Base-by-base conservation (phyloP, 192 early-diverging fungal genomes). In the Dissophora ornata region DNA sequence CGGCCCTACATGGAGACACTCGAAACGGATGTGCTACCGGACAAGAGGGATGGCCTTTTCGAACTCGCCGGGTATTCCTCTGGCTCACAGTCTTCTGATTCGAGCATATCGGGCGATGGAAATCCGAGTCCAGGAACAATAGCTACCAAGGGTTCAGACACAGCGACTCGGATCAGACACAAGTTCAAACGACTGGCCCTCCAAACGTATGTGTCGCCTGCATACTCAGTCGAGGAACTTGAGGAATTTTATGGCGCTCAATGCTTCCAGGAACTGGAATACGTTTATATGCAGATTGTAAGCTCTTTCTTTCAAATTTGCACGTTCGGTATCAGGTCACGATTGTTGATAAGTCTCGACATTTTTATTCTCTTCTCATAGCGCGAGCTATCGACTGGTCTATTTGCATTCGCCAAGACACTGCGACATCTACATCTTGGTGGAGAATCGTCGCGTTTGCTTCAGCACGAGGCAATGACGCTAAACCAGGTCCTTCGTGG, bases 321-420 rank as follows among this genome's bases (percentile, higher is more conserved):
- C 30, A 18, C 51, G 24, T 62, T 25, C 25, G 28, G 26, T 41
- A 33, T 4, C 21, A 11, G 16, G 5, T 18, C n/a, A 40, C 34
- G 4, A 33, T 33, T 49, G 33, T n/a, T 49, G 13, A 33, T 25
- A 32, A 8, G 9, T 19, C 4, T 30, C 11, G 40, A 3, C 4
- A n/a, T 3, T 49, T 12, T 26, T 30, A 21, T 13, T 7, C 7
- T 34, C 28, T 4, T 10, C 34, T 36, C 53, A 42, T 45, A 69
- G 67, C 28, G 67, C 4, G 25, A 41, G 1, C 22, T 56, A 6
- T 42, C 59, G 0, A 55, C 60, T 28, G 28, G 32, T 8, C 18
- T 55, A n/a, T 71, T 71, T 22, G 57, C 69, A 15, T 71, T 56
- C 38, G 69, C 69, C 7, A 62, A 47, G 3, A 71, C 58, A 0